phyloP scores from a whole-genome alignment of 805 yeast genomes.

The Nakazawaea wyomingensis region DNA sequence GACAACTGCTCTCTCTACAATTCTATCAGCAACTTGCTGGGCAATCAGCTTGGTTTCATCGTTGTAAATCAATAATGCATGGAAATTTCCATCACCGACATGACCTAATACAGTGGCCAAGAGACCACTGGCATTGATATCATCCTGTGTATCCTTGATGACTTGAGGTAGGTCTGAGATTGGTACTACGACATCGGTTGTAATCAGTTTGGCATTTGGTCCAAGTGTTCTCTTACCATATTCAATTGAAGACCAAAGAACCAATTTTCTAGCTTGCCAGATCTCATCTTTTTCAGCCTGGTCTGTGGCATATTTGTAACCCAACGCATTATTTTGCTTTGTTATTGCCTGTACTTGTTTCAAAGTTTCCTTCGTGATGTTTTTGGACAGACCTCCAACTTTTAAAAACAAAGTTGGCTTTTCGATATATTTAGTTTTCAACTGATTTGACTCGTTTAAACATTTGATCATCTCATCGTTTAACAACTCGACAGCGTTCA shows the following conservation, averaged over 20 bases:
- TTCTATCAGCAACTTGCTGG: conserved; percentile 23
- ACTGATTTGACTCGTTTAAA: conserved; percentile 42
- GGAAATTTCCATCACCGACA: conserved; percentile 74
- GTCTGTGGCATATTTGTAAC: conserved; percentile 48
- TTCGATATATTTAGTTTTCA: conserved; percentile 48
- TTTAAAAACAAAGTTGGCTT: conserved; percentile 57
- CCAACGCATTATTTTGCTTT: conserved; percentile 36
- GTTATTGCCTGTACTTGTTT: conserved; percentile 43
- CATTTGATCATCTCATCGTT: conserved; percentile 59
- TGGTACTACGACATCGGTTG: conserved; percentile 73
- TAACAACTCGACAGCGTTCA: conserved; percentile 65
- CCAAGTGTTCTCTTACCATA: conserved; percentile 46
- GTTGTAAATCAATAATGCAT: conserved; percentile 47
- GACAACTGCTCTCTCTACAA: conserved; percentile 25
- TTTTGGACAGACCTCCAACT: conserved; percentile 35
- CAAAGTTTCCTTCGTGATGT: conserved; percentile 35
- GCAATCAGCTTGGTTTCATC: conserved; percentile 35
- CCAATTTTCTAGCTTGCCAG: conserved; percentile 66
- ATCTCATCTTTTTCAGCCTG: conserved; percentile 54
- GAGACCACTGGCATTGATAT: conserved; percentile 41
- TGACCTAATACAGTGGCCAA: conserved; percentile 55
- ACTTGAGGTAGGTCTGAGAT: conserved; percentile 51
- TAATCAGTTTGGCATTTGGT: conserved; percentile 47
- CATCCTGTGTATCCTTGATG: conserved; percentile 49
- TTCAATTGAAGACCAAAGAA: conserved; percentile 51